Percentiles rank a stretch among this genome's conserved stretches.
Conservation (phyloP, 2,329 filamentous ascomycete genomes). For the Akanthomyces uredinophilus region DNA sequence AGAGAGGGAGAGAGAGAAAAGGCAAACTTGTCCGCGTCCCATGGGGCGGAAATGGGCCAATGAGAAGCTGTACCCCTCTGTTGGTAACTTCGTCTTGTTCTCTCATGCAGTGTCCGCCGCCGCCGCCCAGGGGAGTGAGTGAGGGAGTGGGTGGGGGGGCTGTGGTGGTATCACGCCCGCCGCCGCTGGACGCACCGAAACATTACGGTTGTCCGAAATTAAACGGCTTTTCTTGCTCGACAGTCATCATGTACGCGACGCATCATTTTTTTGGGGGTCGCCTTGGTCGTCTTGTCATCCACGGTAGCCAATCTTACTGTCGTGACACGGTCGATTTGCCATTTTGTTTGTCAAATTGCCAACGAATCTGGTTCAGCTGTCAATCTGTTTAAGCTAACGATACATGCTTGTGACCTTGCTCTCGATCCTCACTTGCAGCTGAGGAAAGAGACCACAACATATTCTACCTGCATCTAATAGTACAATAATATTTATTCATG, state of each 20-base stretch:
- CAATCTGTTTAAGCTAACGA: not conserved
- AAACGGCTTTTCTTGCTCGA: not conserved
- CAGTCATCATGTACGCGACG: not conserved
- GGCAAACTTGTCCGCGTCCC: no score
- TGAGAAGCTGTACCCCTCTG: not conserved
- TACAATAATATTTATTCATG: not conserved
- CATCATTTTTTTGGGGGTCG: not conserved
- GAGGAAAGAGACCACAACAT: slow-evolving; percentile 5
- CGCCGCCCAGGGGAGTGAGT: no score
- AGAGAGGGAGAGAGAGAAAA: no score
- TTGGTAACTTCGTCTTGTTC: not conserved
- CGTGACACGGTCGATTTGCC: not conserved
- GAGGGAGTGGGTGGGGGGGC: no score
- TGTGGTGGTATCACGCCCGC: no score
- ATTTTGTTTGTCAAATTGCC: not conserved
- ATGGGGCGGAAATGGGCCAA: no score
- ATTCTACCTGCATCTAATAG: not conserved
- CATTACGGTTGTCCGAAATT: slow-evolving; percentile 11
- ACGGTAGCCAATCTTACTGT: not conserved
- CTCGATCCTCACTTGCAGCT: not conserved
- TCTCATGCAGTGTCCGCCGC: not conserved
- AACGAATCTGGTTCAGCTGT: not conserved
- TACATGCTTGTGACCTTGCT: not conserved
- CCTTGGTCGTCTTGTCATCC: not conserved
- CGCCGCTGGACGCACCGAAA: slow-evolving; percentile 10